Percentiles rank a stretch among this genome's conserved stretches.
Conservation (phyloP, 2,329 filamentous ascomycete species). For the Hymenoscyphus occultus region DNA sequence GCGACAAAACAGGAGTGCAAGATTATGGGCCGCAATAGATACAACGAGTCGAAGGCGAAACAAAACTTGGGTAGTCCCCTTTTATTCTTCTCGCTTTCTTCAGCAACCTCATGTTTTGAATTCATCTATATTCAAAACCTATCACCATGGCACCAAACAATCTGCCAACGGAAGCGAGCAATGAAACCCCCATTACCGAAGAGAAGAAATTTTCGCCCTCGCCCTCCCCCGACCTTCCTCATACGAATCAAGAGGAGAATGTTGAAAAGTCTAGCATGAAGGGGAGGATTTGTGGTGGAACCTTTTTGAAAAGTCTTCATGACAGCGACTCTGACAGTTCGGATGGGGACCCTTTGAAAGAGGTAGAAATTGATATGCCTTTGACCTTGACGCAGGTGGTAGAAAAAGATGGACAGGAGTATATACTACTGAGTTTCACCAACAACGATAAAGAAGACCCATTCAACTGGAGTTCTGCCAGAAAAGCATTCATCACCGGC, state of each 20-base stretch:
- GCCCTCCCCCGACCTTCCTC: conserved; percentile 15
- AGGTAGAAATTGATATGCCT: conserved; percentile 48
- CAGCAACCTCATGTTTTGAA: background rate
- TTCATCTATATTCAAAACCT: background rate
- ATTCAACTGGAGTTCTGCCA: conserved; percentile 47
- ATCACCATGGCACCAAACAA: background rate
- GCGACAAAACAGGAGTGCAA: background rate
- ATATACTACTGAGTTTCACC: conserved; percentile 46
- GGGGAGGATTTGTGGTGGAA: conserved; percentile 42
- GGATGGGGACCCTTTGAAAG: conserved; percentile 38
- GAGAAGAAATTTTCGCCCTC: background rate
- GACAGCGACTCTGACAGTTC: conserved; percentile 36
- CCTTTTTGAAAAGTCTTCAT: conserved; percentile 36
- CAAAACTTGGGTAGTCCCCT: background rate
- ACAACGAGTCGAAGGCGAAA: background rate
- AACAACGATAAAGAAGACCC: conserved; percentile 48
- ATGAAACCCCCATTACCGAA: background rate
- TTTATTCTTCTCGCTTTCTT: background rate
- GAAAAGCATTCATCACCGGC: conserved; percentile 46
- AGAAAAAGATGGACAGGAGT: conserved; percentile 43
- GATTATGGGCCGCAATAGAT: background rate
- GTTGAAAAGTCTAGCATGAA: conserved; percentile 8
- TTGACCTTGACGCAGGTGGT: conserved; percentile 45
- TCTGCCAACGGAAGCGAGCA: background rate
- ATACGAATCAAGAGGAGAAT: conserved; percentile 25